These are phyloP conservation scores for Hyaloscypha bicolor DNA, from an alignment of 495 filamentous ascomycete genomes.

Conservation along the genomic window DNA sequence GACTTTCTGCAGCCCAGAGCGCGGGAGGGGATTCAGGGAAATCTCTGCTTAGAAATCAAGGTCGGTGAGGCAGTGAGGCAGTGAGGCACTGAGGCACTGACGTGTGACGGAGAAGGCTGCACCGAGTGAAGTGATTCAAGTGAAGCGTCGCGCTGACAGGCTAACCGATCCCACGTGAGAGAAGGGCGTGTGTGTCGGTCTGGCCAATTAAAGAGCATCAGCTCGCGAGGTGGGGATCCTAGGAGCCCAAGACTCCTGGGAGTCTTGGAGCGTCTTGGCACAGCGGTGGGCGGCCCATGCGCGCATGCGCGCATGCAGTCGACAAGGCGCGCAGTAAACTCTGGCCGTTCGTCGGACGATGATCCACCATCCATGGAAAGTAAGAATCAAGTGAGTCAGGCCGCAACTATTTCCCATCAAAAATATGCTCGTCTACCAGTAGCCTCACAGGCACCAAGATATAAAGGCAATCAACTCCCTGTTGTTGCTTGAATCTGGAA, in stretches of 20 bases:
- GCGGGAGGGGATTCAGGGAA: neutral
- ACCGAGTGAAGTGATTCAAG: neutral
- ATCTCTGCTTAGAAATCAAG: neutral
- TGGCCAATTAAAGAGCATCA: neutral
- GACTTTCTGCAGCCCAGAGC: neutral
- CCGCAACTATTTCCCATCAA: neutral
- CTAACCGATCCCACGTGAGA: constrained; percentile 8
- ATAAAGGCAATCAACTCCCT: constrained; percentile 4
- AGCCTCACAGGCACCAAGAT: constrained; percentile 1
- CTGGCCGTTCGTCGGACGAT: neutral
- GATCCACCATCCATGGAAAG: neutral
- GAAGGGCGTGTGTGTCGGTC: constrained; percentile 11
- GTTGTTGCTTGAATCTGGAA: neutral
- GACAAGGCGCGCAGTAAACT: neutral
- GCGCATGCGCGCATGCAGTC: neutral
- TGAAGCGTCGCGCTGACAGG: neutral
- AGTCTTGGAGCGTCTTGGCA: neutral
- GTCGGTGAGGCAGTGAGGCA: neutral
- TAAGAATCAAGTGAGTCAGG: constrained; percentile 4
- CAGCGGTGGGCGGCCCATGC: neutral
- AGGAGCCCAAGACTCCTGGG: too few species aligned
- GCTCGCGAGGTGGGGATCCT: neutral
- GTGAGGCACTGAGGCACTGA: too few species aligned
- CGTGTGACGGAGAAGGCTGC: constrained; percentile 22
- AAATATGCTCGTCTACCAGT: neutral